These are phyloP conservation scores for Populus davidiana DNA, from an alignment of 345 rosid genomes.

Conservation along the genomic window DNA sequence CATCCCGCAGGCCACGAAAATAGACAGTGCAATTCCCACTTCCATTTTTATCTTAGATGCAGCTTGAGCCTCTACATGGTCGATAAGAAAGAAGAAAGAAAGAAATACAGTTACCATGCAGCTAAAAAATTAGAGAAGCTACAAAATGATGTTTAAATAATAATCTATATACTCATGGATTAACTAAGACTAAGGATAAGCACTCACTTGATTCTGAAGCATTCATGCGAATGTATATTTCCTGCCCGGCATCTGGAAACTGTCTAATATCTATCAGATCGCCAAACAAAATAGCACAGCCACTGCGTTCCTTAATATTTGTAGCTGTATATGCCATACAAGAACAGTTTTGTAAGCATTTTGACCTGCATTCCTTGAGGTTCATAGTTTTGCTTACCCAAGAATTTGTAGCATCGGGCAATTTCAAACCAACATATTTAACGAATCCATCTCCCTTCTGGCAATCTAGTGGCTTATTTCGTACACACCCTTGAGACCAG, in stretches of 20 bases:
- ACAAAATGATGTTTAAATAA: background rate
- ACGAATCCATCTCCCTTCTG: constrained; percentile 11
- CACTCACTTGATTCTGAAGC: constrained; percentile 12
- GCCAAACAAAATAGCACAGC: constrained; percentile 17
- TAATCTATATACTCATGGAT: background rate
- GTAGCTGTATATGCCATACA: constrained; percentile 11
- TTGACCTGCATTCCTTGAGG: constrained; percentile 2
- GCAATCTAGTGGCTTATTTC: constrained; percentile 5
- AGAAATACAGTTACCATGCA: background rate
- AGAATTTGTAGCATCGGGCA: constrained; percentile 16
- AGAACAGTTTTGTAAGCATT: constrained; percentile 19
- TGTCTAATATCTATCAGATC: constrained; percentile 15
- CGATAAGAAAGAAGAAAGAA: background rate
- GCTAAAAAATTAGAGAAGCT: background rate
- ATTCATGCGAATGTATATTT: constrained; percentile 10
- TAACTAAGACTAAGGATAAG: background rate
- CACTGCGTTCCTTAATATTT: constrained; percentile 6
- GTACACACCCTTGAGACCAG: constrained; percentile 16
- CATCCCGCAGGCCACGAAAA: background rate
- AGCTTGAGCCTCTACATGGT: background rate
- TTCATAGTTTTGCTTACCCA: constrained; percentile 9
- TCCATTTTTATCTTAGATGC: background rate
- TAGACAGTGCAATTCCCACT: background rate
- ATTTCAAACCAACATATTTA: background rate
- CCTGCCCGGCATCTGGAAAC: background rate